Conservation (phyloP, 169 alveolate genomes). For the Plasmodium vivax region DNA sequence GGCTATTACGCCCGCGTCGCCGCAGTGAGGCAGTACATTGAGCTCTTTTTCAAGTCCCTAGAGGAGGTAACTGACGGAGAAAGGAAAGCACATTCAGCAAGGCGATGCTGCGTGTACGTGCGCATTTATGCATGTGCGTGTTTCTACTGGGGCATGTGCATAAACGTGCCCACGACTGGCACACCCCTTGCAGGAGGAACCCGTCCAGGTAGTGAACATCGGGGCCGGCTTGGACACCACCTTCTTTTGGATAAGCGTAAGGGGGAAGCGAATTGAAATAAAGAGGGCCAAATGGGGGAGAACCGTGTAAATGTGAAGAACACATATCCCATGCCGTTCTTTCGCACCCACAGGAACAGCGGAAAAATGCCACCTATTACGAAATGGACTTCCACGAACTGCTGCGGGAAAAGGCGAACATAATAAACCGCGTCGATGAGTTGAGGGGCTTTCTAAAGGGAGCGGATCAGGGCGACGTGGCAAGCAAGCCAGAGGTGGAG, state of each 20-base stretch:
- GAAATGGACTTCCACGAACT: slow-evolving; percentile 64
- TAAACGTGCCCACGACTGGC: not conserved
- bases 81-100: not conserved
- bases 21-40: slow-evolving; percentile 62
- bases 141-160: not conserved
- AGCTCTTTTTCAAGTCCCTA: slow-evolving; percentile 59
- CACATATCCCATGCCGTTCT: not conserved
- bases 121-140: not conserved
- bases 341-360: slow-evolving; percentile 31
- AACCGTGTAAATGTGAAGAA: not conserved
- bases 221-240: slow-evolving; percentile 77
- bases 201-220: slow-evolving; percentile 57
- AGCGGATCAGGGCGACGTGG: not conserved
- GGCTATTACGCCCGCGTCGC: slow-evolving; percentile 77
- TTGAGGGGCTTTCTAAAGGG: slow-evolving; percentile 37
- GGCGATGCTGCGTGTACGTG: not conserved
- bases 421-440: slow-evolving; percentile 32
- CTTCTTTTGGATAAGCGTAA: slow-evolving; percentile 73
- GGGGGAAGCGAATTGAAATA: not conserved
- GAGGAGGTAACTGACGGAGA: slow-evolving; percentile 28
- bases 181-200: slow-evolving; percentile 30
- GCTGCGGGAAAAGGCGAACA: slow-evolving; percentile 25
- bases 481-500: not conserved
- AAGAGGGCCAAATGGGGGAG: not conserved
- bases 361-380: slow-evolving; percentile 30